phyloP scores from a whole-genome alignment of 148 eudicot species.

The Dianthus caryophyllus region DNA sequence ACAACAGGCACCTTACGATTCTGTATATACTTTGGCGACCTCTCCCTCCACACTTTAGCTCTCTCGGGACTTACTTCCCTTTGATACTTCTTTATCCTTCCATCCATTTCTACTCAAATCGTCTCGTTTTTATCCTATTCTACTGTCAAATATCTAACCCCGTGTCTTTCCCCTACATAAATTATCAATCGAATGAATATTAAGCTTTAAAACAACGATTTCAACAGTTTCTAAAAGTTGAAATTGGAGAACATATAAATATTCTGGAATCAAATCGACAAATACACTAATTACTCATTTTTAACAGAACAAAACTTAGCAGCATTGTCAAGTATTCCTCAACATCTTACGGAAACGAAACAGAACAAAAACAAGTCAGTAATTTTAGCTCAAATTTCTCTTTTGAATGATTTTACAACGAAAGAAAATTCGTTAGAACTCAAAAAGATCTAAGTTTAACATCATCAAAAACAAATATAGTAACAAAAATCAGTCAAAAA shows the following conservation, averaged over 20 bases:
- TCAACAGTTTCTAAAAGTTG: not conserved
- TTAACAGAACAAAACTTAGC: not conserved
- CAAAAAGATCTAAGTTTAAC: not conserved
- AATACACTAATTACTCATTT: not conserved
- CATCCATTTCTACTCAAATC: slow-evolving; percentile 56
- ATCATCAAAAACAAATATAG: not conserved
- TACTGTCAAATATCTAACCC: slow-evolving; percentile 19
- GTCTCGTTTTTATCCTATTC: slow-evolving; percentile 7
- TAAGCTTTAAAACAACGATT: not conserved
- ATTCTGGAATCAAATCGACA: not conserved
- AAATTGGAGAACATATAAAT: not conserved
- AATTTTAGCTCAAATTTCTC: not conserved
- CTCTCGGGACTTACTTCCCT: slow-evolving; percentile 86
- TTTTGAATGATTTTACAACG: not conserved
- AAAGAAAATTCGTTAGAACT: not conserved
- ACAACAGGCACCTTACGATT: slow-evolving; percentile 65
- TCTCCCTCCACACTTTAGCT: slow-evolving; percentile 87
- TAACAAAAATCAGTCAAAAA: slow-evolving; percentile 5
- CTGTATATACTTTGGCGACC: slow-evolving; percentile 75
- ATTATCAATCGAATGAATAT: no score
- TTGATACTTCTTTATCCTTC: slow-evolving; percentile 60
- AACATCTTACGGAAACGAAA: not conserved
- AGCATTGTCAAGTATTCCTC: no score
- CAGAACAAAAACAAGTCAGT: not conserved
- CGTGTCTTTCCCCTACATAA: not conserved